phyloP scores from a whole-genome alignment of 371 early-diverging fungal species.

The Lichtheimia corymbifera region DNA sequence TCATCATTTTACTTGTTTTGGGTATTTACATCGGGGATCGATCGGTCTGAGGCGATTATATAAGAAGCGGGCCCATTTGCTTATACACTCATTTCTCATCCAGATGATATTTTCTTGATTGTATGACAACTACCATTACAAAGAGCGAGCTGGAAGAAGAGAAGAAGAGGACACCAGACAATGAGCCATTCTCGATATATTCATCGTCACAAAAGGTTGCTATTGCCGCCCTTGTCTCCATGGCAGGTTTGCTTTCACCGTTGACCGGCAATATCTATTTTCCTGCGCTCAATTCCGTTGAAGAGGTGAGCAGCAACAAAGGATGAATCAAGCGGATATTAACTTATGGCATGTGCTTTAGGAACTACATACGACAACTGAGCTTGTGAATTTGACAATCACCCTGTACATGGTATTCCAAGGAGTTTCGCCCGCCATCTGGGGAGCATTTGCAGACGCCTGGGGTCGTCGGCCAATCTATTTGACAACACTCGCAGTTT shows the following conservation, averaged over 20 bases:
- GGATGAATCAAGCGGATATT: neutral
- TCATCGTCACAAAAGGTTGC: neutral
- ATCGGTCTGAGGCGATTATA: too few species aligned
- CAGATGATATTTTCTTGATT: too few species aligned
- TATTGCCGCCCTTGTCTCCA: neutral
- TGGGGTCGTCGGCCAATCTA: conserved; percentile 62
- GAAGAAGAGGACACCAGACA: too few species aligned
- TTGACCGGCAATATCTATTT: conserved; percentile 24
- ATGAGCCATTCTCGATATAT: neutral
- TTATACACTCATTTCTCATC: too few species aligned
- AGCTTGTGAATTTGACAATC: conserved; percentile 23
- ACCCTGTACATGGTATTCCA: conserved; percentile 26
- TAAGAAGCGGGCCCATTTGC: too few species aligned
- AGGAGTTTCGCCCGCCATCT: conserved; percentile 32
- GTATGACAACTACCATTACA: too few species aligned
- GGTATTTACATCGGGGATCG: too few species aligned
- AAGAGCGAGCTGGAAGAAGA: too few species aligned
- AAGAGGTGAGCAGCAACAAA: conserved; percentile 7
- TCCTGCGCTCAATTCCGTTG: conserved; percentile 13
- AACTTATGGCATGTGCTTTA: neutral
- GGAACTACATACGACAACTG: conserved; percentile 14
- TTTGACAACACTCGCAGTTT: conserved; percentile 50
- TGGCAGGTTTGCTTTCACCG: conserved; percentile 16
- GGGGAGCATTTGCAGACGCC: conserved; percentile 60
- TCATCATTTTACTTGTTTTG: too few species aligned